phyloP scores from a whole-genome alignment of 2,329 filamentous ascomycete species.

The Phialophora tarda region DNA sequence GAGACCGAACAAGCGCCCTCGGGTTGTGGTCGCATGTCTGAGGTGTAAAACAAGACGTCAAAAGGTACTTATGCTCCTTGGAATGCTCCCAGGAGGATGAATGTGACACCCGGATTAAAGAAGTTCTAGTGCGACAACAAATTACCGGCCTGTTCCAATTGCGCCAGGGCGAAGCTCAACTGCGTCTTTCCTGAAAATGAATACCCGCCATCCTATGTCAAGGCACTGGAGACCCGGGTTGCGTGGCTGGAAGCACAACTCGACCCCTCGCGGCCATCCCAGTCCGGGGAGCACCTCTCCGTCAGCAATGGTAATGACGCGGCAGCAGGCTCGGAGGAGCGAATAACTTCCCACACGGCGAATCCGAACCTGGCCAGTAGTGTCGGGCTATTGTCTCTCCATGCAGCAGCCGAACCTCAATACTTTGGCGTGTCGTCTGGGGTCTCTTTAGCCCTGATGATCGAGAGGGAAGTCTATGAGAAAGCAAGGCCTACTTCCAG shows the following conservation, averaged over 20 bases:
- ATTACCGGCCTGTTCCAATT: slow-evolving; percentile 26
- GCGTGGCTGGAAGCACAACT: slow-evolving; percentile 21
- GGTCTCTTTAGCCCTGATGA: slow-evolving; percentile 20
- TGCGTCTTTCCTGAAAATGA: slow-evolving; percentile 23
- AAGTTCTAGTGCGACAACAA: slow-evolving; percentile 23
- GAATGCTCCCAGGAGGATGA: not conserved
- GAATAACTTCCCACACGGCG: not conserved
- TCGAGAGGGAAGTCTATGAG: slow-evolving; percentile 19
- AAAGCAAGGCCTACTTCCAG: slow-evolving; percentile 10
- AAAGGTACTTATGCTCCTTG: slow-evolving; percentile 13
- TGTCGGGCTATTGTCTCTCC: slow-evolving; percentile 20
- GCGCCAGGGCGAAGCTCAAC: slow-evolving; percentile 17
- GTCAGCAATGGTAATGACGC: not conserved
- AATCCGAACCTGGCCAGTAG: slow-evolving; percentile 19
- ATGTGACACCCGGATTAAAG: not conserved
- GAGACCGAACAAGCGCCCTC: slow-evolving; percentile 23
- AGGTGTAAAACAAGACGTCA: slow-evolving; percentile 26
- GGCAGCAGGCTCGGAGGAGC: slow-evolving; percentile 2
- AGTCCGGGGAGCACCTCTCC: slow-evolving; percentile 3
- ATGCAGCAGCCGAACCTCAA: slow-evolving; percentile 27
- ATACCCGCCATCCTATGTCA: slow-evolving; percentile 27
- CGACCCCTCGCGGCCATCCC: not conserved
- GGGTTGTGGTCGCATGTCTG: slow-evolving; percentile 23
- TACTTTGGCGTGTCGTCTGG: slow-evolving; percentile 26
- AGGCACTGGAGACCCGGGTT: slow-evolving; percentile 19